Percentiles rank a stretch among this genome's conserved stretches.
Evolutionary conservation across 2,329 filamentous ascomycete genomes (phyloP).

Genomic region (Aspergillus sp.): DNA sequence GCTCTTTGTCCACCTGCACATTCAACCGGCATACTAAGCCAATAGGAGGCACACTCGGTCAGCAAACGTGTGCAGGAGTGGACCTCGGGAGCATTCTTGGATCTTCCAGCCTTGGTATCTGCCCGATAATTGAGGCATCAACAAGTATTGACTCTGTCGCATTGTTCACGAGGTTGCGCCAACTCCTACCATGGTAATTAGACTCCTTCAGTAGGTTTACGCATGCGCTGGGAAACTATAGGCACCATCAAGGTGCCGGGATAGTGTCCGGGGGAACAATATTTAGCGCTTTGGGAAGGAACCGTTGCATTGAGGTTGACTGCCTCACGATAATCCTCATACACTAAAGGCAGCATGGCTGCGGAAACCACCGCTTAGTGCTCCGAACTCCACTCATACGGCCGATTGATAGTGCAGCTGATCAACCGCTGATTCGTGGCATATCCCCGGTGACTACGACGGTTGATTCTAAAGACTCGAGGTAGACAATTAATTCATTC

Average conservation of each 20-base stretch:
- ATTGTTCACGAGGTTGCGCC: background rate
- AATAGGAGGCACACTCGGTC: constrained; percentile 1
- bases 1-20: background rate
- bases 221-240: background rate
- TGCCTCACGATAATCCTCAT: background rate
- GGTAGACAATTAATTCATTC: constrained; percentile 2
- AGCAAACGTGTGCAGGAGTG: background rate
- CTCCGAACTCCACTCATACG: background rate
- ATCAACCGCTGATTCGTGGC: constrained; percentile 7
- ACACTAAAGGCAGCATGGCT: background rate
- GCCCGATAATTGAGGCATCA: background rate
- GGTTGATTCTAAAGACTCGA: constrained; percentile 4
- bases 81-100: background rate
- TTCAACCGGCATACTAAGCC: constrained; percentile 3
- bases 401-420: constrained; percentile 1
- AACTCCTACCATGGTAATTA: background rate
- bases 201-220: no score
- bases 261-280: background rate
- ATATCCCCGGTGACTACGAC: background rate
- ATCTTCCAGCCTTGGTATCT: background rate
- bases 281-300: background rate
- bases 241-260: background rate
- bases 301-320: constrained; percentile 8
- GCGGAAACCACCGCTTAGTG: background rate
- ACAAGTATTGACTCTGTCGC: background rate